These are phyloP conservation scores for Apiotrichum montevideense DNA, from an alignment of 1,284 basidiomycete genomes.

Conservation along the genomic window DNA sequence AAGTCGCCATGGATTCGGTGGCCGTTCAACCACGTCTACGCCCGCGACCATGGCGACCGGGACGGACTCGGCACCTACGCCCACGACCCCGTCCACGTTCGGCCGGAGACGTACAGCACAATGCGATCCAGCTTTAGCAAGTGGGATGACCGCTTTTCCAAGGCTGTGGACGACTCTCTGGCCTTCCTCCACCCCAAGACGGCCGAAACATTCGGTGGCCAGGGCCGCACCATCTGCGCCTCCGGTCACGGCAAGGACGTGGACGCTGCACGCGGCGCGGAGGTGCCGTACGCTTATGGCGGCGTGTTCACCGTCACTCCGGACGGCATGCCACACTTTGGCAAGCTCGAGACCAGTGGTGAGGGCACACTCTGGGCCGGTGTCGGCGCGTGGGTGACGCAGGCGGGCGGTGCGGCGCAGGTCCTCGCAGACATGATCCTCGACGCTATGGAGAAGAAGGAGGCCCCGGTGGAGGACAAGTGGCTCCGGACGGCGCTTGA, in stretches of 20 bases:
- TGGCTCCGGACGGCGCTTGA: constrained; percentile 17
- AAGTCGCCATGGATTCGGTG: constrained; percentile 24
- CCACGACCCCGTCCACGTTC: constrained; percentile 14
- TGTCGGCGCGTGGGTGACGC: constrained; percentile 29
- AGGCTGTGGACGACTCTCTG: no score
- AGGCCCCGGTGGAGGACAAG: neutral
- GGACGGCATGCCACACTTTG: constrained; percentile 25
- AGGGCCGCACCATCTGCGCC: no score
- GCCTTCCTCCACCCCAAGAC: no score
- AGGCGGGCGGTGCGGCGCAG: constrained; percentile 20
- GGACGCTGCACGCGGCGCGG: no score
- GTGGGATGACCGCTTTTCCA: constrained; percentile 10
- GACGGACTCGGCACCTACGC: constrained; percentile 28
- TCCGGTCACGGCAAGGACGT: no score
- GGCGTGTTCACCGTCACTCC: constrained; percentile 17
- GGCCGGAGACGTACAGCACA: neutral
- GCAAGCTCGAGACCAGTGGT: constrained; percentile 10
- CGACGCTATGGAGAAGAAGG: constrained; percentile 1
- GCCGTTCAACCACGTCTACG: constrained; percentile 23
- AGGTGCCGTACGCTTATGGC: no score
- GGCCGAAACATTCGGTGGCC: no score
- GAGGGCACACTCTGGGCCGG: constrained; percentile 13
- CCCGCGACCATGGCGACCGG: constrained; percentile 24
- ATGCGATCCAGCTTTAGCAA: constrained; percentile 13
- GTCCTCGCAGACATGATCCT: constrained; percentile 21